Conservation (phyloP, 495 filamentous ascomycete species). For the Talaromyces liani region DNA sequence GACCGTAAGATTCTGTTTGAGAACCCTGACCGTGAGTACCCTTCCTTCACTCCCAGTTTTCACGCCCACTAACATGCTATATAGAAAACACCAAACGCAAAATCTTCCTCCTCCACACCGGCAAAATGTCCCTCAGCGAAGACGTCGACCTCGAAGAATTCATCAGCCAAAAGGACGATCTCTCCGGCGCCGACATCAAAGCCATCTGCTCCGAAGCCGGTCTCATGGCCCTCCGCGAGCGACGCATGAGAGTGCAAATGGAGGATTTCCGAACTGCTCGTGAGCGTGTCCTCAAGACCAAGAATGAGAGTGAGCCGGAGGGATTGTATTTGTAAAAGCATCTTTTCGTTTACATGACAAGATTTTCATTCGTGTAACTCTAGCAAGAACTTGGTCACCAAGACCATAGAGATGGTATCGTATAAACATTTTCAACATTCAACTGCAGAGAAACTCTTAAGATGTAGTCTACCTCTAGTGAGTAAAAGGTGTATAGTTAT, state of each 20-base stretch:
- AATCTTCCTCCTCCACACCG: conserved; percentile 98
- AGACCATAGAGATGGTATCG: background rate
- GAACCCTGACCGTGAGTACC: conserved; percentile 82
- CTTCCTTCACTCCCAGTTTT: background rate
- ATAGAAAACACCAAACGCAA: conserved; percentile 97
- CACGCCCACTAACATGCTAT: conserved; percentile 10
- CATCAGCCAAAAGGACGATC: conserved; percentile 95
- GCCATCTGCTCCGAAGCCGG: conserved; percentile 98
- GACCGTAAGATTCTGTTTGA: conserved; percentile 99
- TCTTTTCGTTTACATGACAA: background rate
- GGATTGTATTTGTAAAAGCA: conserved; percentile 85
- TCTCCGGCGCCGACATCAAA: conserved; percentile 97
- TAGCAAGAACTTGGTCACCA: no score
- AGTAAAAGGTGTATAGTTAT: background rate
- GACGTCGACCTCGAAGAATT: conserved; percentile 99
- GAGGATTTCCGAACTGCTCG: conserved; percentile 89
- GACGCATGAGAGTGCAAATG: conserved; percentile 98
- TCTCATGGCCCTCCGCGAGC: conserved; percentile 88
- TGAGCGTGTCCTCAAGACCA: conserved; percentile 95
- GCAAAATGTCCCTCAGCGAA: conserved; percentile 93
- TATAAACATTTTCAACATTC: background rate
- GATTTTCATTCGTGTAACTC: conserved; percentile 1
- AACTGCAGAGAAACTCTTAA: no score
- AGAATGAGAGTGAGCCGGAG: conserved; percentile 97
- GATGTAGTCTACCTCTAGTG: background rate